A percentile compares a stretch with the other conserved stretches of the same genome.
These are phyloP conservation scores for Lactarius tabidus DNA, from an alignment of 768 basidiomycete genomes.

Conservation along the genomic window DNA sequence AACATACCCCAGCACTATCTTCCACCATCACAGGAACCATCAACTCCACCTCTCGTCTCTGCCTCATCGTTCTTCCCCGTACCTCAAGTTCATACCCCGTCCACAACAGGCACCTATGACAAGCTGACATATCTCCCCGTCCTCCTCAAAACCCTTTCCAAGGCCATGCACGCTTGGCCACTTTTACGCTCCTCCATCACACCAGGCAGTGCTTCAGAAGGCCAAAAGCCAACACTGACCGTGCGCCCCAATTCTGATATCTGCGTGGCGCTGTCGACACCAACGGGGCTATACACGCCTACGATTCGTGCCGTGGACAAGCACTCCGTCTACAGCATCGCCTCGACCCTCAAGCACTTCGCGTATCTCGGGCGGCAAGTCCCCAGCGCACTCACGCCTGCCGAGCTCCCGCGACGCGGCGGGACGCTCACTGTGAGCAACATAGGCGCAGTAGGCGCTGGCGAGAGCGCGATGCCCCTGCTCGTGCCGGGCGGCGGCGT, in stretches of 20 bases:
- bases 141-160: constrained; percentile 76
- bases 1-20: constrained; percentile 61
- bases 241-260: constrained; percentile 75
- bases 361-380: constrained; percentile 61
- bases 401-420: constrained; percentile 70
- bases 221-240: constrained; percentile 61
- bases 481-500: constrained; percentile 80
- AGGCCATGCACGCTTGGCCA: constrained; percentile 81
- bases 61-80: constrained; percentile 39
- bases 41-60: constrained; percentile 35
- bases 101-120: constrained; percentile 52
- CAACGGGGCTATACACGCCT: constrained; percentile 80
- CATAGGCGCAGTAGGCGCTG: constrained; percentile 74
- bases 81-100: constrained; percentile 42
- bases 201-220: constrained; percentile 27
- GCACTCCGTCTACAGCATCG: constrained; percentile 55
- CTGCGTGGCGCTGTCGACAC: constrained; percentile 70
- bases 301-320: constrained; percentile 55
- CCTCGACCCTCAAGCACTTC: constrained; percentile 57
- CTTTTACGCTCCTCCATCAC: constrained; percentile 75
- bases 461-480: constrained; percentile 67
- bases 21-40: constrained; percentile 39
- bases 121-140: constrained; percentile 79
- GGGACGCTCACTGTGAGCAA: constrained; percentile 82
- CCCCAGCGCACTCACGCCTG: constrained; percentile 58